Evolutionary conservation across 805 yeast species (phyloP), one percentile per base, ranked within the genome.

Genomic region (Zygotorulaspora sp.): DNA sequence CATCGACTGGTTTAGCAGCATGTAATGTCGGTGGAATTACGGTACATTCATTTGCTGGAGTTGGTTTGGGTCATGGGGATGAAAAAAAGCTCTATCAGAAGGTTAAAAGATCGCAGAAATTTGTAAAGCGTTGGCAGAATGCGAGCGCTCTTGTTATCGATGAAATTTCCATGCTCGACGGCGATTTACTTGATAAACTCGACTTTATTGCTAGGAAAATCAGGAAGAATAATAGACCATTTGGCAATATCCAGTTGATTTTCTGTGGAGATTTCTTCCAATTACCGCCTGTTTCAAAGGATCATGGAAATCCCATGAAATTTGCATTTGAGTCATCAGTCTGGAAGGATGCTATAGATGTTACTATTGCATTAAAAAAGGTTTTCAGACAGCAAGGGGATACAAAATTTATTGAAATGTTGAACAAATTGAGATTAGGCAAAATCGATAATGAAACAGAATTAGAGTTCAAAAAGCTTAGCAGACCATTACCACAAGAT

Each of bases 1-100:
- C 94, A 0, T 83, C 92, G 0, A 84, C 95, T 1, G 95, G 95
- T 0, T 61, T 84, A 17, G 94, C 94, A 0, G 89, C 92, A 3
- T 78, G 84, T 49, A 83, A 83, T 54, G 76, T 84, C 43, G 88
- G 89, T 2, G 95, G 95, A 19, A 73, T 73, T 13, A 84, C 95
- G 0, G 56, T 84, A 3, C 89, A 84, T 55, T 78, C 86, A 6
- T 83, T 76, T 61, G 74, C 88, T 0, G 90, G 92, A 2, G 77
- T 84, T 30, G 95, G 94, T 0, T 55, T 84, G 10, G 94, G 86
- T 0, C 67, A 68, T 11, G 87, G 76, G 1, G 63, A 68, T 1
- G 69, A 67, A 0, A 65, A 63, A 1, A 58, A 58, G 2, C 49
- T 84, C 12, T 55, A 75, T 6, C 72, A 63, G 42, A 80, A 73